Conservation (phyloP, 208 protist species). For the Trypanosoma congolense region DNA sequence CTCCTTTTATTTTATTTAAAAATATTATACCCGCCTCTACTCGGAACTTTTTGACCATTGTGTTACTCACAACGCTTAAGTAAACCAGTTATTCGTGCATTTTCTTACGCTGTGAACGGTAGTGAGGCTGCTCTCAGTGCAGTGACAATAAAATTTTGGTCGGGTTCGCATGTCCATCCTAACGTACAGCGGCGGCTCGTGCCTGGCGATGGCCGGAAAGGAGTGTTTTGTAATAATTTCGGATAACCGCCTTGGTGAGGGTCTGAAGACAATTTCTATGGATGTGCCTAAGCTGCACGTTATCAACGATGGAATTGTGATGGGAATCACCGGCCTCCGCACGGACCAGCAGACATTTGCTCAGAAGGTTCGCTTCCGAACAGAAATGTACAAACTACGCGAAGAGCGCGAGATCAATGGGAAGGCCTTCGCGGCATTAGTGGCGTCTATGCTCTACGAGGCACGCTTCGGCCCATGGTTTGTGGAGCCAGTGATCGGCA, state of each 20-base stretch:
- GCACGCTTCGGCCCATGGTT: slow-evolving; percentile 98
- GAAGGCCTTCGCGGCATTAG: slow-evolving; percentile 76
- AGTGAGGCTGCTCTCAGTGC: neutral
- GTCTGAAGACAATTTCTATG: slow-evolving; percentile 94
- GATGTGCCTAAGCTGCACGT: slow-evolving; percentile 95
- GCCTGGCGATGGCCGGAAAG: slow-evolving; percentile 97
- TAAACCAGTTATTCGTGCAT: neutral
- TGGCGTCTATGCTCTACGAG: slow-evolving; percentile 89
- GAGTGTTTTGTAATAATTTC: slow-evolving; percentile 98
- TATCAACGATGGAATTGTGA: slow-evolving; percentile 92
- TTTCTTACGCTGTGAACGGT: neutral
- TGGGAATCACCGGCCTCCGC: slow-evolving; percentile 95
- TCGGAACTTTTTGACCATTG: neutral
- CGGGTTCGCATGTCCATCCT: slow-evolving; percentile 79
- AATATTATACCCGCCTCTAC: neutral
- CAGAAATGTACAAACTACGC: slow-evolving; percentile 87
- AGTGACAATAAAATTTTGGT: neutral
- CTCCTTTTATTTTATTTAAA: neutral
- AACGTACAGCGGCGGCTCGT: slow-evolving; percentile 95
- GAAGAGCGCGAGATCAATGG: slow-evolving; percentile 88
- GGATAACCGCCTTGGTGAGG: slow-evolving; percentile 95
- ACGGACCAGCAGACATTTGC: slow-evolving; percentile 96
- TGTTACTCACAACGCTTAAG: neutral
- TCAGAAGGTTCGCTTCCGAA: slow-evolving; percentile 83
- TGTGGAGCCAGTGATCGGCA: slow-evolving; percentile 96